These are phyloP conservation scores for Nakazawaea populi DNA, from an alignment of 805 yeast species.

Conservation along the genomic window DNA sequence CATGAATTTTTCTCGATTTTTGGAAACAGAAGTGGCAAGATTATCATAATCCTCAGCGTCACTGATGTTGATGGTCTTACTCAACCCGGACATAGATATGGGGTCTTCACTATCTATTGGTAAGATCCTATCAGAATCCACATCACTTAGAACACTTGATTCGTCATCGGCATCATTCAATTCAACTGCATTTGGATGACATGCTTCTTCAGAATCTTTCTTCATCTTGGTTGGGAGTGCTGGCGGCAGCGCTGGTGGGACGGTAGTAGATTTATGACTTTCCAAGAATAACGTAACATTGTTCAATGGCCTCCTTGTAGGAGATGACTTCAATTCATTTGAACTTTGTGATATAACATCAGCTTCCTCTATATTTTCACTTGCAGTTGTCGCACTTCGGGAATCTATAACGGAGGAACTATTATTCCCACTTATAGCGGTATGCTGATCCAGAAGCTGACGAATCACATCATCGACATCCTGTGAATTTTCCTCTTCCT, in stretches of 20 bases:
- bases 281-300: not conserved
- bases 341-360: not conserved
- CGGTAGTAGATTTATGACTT: not conserved
- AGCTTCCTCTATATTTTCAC: too few relatives aligned
- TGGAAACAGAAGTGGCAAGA: not conserved
- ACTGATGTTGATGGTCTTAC: not conserved
- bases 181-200: not conserved
- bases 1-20: conserved; percentile 1
- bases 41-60: not conserved
- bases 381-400: too few relatives aligned
- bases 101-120: not conserved
- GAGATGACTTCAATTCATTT: not conserved
- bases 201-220: not conserved
- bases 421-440: too few relatives aligned
- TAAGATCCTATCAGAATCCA: not conserved
- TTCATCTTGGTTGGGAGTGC: not conserved
- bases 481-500: not conserved
- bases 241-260: not conserved
- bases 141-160: not conserved
- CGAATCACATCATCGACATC: not conserved
- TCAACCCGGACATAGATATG: not conserved
- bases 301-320: not conserved
- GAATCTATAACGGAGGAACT: too few relatives aligned
- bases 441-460: too few relatives aligned
- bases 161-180: not conserved